phyloP scores from a whole-genome alignment of 2,329 filamentous ascomycete genomes.

The Neonectria sp. region DNA sequence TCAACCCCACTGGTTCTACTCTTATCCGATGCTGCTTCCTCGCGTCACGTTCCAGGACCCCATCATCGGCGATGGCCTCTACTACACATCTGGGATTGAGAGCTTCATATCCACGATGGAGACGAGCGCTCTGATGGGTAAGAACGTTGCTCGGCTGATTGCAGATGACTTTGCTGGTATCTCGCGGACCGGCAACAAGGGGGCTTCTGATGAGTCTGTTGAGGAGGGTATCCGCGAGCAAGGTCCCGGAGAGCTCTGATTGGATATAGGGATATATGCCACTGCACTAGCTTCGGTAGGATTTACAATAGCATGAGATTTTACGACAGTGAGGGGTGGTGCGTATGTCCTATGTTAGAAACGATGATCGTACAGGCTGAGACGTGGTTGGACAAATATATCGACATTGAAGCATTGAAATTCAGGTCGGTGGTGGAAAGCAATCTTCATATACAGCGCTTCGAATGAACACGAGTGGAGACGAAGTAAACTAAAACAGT shows the following conservation, averaged over 20 bases:
- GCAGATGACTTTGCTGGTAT: slow-evolving; percentile 68
- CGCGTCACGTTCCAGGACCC: slow-evolving; percentile 90
- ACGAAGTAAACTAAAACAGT: too few species aligned
- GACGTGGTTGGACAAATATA: background rate
- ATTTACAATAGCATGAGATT: background rate
- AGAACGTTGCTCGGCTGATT: slow-evolving; percentile 83
- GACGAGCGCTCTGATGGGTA: slow-evolving; percentile 92
- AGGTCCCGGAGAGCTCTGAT: slow-evolving; percentile 2
- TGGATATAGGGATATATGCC: background rate
- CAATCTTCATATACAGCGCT: background rate
- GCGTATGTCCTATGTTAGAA: background rate
- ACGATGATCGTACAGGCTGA: background rate
- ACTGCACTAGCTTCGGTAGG: background rate
- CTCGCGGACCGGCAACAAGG: slow-evolving; percentile 30
- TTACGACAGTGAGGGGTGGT: background rate
- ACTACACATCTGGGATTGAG: slow-evolving; percentile 85
- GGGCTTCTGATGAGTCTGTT: slow-evolving; percentile 13
- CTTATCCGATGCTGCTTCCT: slow-evolving; percentile 89
- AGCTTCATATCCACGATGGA: slow-evolving; percentile 98
- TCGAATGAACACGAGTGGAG: too few species aligned
- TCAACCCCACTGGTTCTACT: slow-evolving; percentile 82
- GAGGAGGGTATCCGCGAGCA: background rate
- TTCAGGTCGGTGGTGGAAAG: background rate
- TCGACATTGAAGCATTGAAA: too few species aligned
- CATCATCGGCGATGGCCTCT: slow-evolving; percentile 76